Evolutionary conservation across 2,329 filamentous ascomycete species (phyloP).

Genomic region (Onygena corvina): DNA sequence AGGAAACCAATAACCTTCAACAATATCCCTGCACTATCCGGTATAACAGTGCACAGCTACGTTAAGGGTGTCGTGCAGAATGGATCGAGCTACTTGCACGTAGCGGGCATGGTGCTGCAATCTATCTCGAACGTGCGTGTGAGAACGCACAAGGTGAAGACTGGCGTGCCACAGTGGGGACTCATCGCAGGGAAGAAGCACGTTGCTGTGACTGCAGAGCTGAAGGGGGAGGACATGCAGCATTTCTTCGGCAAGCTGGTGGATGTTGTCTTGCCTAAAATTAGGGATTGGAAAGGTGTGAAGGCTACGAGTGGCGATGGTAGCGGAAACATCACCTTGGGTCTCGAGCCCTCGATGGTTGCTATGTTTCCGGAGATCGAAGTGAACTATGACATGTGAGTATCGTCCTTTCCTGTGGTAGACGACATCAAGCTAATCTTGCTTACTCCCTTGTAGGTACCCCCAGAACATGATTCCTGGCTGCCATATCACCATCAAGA

Average conservation of each 20-base stretch:
- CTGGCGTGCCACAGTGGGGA: conserved; percentile 62
- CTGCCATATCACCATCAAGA: conserved; percentile 71
- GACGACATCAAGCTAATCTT: not conserved
- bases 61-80: conserved; percentile 56
- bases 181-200: conserved; percentile 59
- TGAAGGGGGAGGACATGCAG: conserved; percentile 69
- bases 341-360: conserved; percentile 62
- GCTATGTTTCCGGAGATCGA: conserved; percentile 87
- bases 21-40: conserved; percentile 71
- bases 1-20: conserved; percentile 56
- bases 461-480: conserved; percentile 69
- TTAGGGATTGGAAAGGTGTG: conserved; percentile 92
- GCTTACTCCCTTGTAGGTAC: conserved; percentile 37
- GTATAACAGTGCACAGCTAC: conserved; percentile 67
- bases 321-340: conserved; percentile 76
- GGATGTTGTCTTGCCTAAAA: conserved; percentile 79
- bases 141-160: conserved; percentile 55
- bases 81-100: conserved; percentile 64
- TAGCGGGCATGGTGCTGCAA: conserved; percentile 73
- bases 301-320: conserved; percentile 67
- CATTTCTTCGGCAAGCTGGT: conserved; percentile 85
- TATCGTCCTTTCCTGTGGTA: conserved; percentile 18
- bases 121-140: conserved; percentile 70
- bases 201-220: conserved; percentile 58
- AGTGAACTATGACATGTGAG: conserved; percentile 82